These are phyloP conservation scores for Parasitella parasitica DNA, from an alignment of 371 early-diverging fungal genomes.

Conservation along the genomic window DNA sequence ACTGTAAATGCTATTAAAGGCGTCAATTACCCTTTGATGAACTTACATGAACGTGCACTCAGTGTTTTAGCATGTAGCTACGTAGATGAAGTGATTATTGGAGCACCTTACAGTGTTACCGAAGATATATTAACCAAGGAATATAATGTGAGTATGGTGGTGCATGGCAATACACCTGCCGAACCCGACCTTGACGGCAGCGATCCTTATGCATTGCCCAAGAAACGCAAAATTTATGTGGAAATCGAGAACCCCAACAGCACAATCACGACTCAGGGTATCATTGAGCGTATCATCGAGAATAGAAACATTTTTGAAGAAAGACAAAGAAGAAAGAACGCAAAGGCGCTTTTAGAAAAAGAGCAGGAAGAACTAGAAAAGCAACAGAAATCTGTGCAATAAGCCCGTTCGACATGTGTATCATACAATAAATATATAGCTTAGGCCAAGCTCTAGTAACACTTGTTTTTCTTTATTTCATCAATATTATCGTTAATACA, in stretches of 20 bases:
- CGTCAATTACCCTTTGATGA: constrained; percentile 90
- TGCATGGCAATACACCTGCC: constrained; percentile 68
- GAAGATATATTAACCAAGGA: constrained; percentile 79
- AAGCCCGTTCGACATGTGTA: background rate
- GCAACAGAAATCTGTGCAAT: constrained; percentile 10
- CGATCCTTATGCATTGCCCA: constrained; percentile 85
- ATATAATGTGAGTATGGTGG: constrained; percentile 80
- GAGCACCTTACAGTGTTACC: constrained; percentile 85
- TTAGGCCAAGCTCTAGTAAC: too few relatives aligned
- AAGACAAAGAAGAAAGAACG: constrained; percentile 73
- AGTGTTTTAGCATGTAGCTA: constrained; percentile 88
- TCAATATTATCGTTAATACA: background rate
- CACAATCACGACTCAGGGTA: constrained; percentile 78
- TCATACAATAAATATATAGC: too few relatives aligned
- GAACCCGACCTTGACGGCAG: constrained; percentile 67
- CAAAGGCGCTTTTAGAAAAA: constrained; percentile 65
- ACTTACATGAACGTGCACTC: constrained; percentile 88
- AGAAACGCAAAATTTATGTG: constrained; percentile 67
- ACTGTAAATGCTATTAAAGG: constrained; percentile 88
- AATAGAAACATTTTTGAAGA: constrained; percentile 76
- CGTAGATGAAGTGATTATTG: constrained; percentile 89
- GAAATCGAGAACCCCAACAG: constrained; percentile 75
- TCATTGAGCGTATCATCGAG: constrained; percentile 86
- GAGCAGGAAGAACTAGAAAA: constrained; percentile 64
- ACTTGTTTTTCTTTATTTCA: too few relatives aligned